Percentiles rank a stretch among this genome's conserved stretches.
These are phyloP conservation scores for Paracoccidioides brasiliensis DNA, from an alignment of 2,329 filamentous ascomycete species.

Conservation along the genomic window DNA sequence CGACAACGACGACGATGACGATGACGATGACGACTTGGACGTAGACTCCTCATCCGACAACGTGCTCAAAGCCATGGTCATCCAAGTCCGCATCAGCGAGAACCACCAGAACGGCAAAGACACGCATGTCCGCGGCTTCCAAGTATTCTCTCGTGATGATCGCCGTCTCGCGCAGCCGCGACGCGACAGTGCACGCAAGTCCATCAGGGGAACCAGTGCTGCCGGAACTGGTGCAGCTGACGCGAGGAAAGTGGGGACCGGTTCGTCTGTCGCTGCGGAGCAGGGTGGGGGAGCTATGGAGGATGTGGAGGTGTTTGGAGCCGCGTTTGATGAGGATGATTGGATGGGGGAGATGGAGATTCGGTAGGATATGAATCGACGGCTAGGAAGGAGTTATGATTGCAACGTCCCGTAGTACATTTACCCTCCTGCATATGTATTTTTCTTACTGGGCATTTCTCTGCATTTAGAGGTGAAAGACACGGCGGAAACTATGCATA, in stretches of 20 bases:
- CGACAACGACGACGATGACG: slow-evolving; percentile 8
- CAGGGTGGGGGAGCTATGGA: slow-evolving; percentile 8
- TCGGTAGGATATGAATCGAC: slow-evolving; percentile 18
- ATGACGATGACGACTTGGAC: slow-evolving; percentile 13
- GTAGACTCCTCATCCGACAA: slow-evolving; percentile 43
- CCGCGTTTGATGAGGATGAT: slow-evolving; percentile 31
- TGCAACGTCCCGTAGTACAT: neutral
- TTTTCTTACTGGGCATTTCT: neutral
- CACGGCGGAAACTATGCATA: neutral
- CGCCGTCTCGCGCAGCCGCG: slow-evolving; percentile 18
- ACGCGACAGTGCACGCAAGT: slow-evolving; percentile 20
- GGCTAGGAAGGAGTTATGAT: neutral
- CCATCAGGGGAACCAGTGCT: slow-evolving; percentile 13
- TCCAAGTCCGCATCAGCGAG: slow-evolving; percentile 83
- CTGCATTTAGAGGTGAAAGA: neutral
- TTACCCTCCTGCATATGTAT: neutral
- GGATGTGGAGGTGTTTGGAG: slow-evolving; percentile 13
- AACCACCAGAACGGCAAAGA: slow-evolving; percentile 99
- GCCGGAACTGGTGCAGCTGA: slow-evolving; percentile 1
- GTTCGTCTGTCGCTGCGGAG: neutral
- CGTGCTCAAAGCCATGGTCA: slow-evolving; percentile 72
- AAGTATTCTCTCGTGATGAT: slow-evolving; percentile 55
- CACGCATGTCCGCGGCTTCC: slow-evolving; percentile 88
- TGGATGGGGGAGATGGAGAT: slow-evolving; percentile 40
- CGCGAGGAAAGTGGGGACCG: slow-evolving; percentile 11